A percentile compares a stretch with the other conserved stretches of the same genome.
These are phyloP conservation scores for Botryotinia globosa DNA, from an alignment of 2,329 filamentous ascomycete species.

Conservation along the genomic window DNA sequence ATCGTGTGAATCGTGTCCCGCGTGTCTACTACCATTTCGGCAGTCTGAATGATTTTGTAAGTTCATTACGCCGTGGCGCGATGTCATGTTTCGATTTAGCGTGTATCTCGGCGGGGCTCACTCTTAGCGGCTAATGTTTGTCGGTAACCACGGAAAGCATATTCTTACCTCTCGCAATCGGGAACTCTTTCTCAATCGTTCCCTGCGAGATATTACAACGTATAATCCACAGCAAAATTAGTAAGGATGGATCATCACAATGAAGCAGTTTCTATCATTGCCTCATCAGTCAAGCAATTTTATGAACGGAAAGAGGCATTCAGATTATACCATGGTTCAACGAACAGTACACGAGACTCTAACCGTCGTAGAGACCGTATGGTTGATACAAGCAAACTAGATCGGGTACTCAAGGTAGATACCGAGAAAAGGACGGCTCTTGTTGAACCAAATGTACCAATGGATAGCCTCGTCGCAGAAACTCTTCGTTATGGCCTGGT, in stretches of 20 bases:
- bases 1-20: not conserved
- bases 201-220: not conserved
- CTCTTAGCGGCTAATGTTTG: not conserved
- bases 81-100: not conserved
- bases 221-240: too few species aligned
- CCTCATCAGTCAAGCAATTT: constrained; percentile 25
- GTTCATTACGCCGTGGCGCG: not conserved
- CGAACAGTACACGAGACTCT: constrained; percentile 48
- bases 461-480: constrained; percentile 59
- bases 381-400: constrained; percentile 49
- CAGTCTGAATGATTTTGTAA: not conserved
- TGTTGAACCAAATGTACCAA: constrained; percentile 67
- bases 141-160: not conserved
- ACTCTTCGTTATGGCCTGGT: constrained; percentile 54
- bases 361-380: constrained; percentile 32
- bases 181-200: not conserved
- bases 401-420: constrained; percentile 46
- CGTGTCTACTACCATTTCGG: not conserved
- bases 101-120: not conserved
- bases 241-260: constrained; percentile 29
- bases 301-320: constrained; percentile 39
- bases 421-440: constrained; percentile 44
- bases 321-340: constrained; percentile 55
- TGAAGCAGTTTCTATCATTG: constrained; percentile 27
- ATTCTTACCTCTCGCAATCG: not conserved